Percentiles rank a stretch among this genome's conserved stretches.
phyloP scores from a whole-genome alignment of 2,329 filamentous ascomycete genomes.

The Thermothelomyces thermophilus region DNA sequence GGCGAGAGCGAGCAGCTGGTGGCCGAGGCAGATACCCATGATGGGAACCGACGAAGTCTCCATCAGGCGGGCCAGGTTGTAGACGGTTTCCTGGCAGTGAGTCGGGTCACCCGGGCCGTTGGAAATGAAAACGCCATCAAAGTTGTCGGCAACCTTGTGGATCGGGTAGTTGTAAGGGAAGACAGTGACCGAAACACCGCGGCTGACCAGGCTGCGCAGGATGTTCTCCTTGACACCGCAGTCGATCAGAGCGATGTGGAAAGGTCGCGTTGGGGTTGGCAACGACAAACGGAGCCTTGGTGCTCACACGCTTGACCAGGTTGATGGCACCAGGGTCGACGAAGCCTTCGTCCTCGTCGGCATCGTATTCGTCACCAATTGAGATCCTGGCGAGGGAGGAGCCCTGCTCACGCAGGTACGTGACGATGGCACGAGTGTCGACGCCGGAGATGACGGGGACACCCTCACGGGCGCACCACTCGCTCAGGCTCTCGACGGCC shows the following conservation, averaged over 20 bases:
- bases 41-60: constrained; percentile 84
- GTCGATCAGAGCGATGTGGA: constrained; percentile 91
- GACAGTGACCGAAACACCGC: constrained; percentile 85
- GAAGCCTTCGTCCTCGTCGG: constrained; percentile 94
- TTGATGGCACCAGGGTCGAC: constrained; percentile 95
- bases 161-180: constrained; percentile 97
- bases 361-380: constrained; percentile 95
- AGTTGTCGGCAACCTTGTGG: constrained; percentile 96
- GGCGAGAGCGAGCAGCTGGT: constrained; percentile 89
- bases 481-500: constrained; percentile 82
- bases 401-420: constrained; percentile 89
- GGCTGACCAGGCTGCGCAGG: constrained; percentile 83
- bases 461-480: constrained; percentile 95
- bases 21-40: constrained; percentile 96
- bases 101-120: constrained; percentile 98
- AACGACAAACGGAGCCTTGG: constrained; percentile 95
- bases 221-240: constrained; percentile 99
- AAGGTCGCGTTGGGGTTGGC: constrained; percentile 73
- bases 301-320: constrained; percentile 91
- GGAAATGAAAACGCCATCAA: constrained; percentile 97
- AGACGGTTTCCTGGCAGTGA: constrained; percentile 89
- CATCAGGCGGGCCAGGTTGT: constrained; percentile 87
- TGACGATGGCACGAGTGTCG: constrained; percentile 94
- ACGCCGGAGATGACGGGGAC: constrained; percentile 95
- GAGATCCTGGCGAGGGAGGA: constrained; percentile 93